Conservation (phyloP, 1,284 basidiomycete species). For the Neolentinus lepideus region DNA sequence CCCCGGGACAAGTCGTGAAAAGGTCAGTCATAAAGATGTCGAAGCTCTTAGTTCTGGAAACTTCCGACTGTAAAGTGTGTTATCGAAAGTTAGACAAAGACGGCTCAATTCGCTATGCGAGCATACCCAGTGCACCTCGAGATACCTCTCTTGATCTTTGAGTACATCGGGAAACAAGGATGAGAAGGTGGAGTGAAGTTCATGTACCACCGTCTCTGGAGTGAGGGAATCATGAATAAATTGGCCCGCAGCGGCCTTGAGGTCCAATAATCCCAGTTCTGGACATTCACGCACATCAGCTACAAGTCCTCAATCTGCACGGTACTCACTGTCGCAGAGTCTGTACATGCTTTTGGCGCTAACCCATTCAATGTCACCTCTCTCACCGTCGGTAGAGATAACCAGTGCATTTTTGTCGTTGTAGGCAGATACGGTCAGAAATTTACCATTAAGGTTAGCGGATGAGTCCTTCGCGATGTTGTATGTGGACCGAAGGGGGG, state of each 20-base stretch:
- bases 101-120: too few species aligned
- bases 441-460: neutral
- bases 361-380: neutral
- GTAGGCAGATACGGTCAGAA: neutral
- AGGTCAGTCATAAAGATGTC: too few species aligned
- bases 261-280: neutral
- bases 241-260: neutral
- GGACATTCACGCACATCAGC: too few species aligned
- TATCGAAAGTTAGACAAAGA: too few species aligned
- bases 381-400: neutral
- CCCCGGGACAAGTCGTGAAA: too few species aligned
- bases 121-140: neutral
- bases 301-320: too few species aligned
- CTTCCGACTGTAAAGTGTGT: too few species aligned
- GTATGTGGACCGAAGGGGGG: neutral
- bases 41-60: too few species aligned
- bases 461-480: neutral
- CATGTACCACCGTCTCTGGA: neutral
- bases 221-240: neutral
- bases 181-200: neutral
- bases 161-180: neutral
- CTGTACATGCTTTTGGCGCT: neutral
- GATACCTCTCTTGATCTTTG: neutral
- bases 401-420: neutral
- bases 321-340: neutral